phyloP scores from a whole-genome alignment of 768 basidiomycete species.

The Lactifluus rugatus region DNA sequence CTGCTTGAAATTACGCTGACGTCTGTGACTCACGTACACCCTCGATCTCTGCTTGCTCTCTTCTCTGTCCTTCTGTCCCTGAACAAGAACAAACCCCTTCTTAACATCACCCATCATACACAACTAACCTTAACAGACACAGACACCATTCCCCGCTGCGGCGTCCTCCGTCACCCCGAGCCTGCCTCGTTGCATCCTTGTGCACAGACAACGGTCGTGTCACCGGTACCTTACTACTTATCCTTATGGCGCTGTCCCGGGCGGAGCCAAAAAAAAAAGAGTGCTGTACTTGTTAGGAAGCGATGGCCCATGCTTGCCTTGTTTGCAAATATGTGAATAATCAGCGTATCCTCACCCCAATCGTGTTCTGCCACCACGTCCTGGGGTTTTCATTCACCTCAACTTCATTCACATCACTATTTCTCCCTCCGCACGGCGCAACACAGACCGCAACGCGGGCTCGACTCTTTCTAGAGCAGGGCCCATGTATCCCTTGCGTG shows the following conservation, averaged over 20 bases:
- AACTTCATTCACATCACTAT: not conserved
- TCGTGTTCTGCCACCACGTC: not conserved
- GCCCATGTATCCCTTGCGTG: too few species aligned
- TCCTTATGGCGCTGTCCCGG: not conserved
- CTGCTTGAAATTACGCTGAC: not conserved
- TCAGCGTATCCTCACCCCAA: not conserved
- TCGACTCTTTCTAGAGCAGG: not conserved
- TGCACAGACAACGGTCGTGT: not conserved
- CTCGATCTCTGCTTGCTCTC: not conserved
- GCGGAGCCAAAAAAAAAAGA: not conserved
- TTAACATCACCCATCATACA: not conserved
- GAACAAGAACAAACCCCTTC: not conserved
- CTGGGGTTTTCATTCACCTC: not conserved
- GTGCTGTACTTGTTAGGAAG: not conserved
- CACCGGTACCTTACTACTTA: not conserved
- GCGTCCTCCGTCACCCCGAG: not conserved
- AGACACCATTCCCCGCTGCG: too few species aligned
- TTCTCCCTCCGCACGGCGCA: not conserved
- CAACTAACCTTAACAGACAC: too few species aligned
- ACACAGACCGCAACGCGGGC: not conserved
- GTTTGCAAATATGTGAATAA: not conserved
- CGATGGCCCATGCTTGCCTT: slow-evolving; percentile 1
- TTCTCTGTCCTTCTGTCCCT: not conserved
- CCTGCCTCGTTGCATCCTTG: slow-evolving; percentile 16
- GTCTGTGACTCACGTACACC: not conserved